These are phyloP conservation scores for Trichocladium uniseriatum DNA, from an alignment of 495 filamentous ascomycete genomes.

Conservation along the genomic window DNA sequence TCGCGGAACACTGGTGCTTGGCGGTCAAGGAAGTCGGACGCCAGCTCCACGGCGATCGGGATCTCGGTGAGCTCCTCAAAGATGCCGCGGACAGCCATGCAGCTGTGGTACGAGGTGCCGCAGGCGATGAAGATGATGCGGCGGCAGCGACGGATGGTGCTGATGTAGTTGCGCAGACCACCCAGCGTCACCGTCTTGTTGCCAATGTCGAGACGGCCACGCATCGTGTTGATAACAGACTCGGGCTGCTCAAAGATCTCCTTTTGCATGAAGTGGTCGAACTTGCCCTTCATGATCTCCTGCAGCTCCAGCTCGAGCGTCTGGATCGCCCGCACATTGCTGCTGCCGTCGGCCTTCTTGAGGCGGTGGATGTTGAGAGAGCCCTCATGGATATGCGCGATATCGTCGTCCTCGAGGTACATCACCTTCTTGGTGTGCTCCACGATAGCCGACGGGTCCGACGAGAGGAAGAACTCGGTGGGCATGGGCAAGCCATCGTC, in stretches of 20 bases:
- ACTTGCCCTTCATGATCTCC: constrained; percentile 99
- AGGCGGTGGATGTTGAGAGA: constrained; percentile 97
- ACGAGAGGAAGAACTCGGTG: constrained; percentile 98
- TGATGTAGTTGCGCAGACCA: constrained; percentile 89
- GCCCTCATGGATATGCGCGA: constrained; percentile 97
- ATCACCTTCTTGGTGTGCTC: constrained; percentile 99
- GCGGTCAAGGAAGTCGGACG: constrained; percentile 95
- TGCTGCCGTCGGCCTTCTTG: constrained; percentile 90
- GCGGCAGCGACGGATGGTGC: constrained; percentile 90
- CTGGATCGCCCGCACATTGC: constrained; percentile 94
- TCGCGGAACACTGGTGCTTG: constrained; percentile 99
- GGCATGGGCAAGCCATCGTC: constrained; percentile 95
- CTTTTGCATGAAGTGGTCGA: constrained; percentile 99
- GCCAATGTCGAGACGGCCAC: constrained; percentile 85
- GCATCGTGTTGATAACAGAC: constrained; percentile 98
- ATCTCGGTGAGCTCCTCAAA: constrained; percentile 99
- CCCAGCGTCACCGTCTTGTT: constrained; percentile 93
- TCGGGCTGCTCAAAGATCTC: constrained; percentile 99
- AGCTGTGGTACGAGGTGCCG: constrained; percentile 95
- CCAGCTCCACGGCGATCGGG: constrained; percentile 91
- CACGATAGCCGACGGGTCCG: constrained; percentile 94
- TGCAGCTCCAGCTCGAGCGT: constrained; percentile 97
- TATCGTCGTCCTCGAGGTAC: constrained; percentile 98
- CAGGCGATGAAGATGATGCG: constrained; percentile 97
- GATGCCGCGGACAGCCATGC: constrained; percentile 95